Evolutionary conservation across 345 rosid genomes (phyloP).

Genomic region (Capsella bursapastoris): DNA sequence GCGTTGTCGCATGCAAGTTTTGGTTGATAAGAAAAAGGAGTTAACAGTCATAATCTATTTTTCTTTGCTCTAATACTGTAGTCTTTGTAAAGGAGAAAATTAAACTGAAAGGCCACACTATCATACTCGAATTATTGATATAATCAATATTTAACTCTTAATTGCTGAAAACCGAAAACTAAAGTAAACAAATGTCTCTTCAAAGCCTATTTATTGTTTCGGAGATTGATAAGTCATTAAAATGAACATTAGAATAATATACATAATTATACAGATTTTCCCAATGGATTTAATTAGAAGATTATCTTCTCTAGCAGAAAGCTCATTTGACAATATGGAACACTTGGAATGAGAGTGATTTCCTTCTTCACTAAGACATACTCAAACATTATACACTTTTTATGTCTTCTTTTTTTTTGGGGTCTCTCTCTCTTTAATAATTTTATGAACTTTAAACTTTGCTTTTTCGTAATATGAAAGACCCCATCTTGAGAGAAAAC

Average conservation of each 20-base stretch:
- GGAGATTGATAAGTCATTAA: neutral
- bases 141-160: neutral
- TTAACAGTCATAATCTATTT: slow-evolving; percentile 6
- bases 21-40: slow-evolving; percentile 16
- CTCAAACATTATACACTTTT: slow-evolving; percentile 41
- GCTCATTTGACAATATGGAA: slow-evolving; percentile 23
- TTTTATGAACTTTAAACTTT: slow-evolving; percentile 38
- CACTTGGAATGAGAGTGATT: slow-evolving; percentile 40
- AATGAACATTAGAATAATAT: neutral
- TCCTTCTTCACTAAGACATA: slow-evolving; percentile 49
- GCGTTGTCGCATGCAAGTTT: slow-evolving; percentile 9
- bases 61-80: neutral
- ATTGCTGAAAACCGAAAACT: neutral
- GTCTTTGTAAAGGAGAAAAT: neutral
- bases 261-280: slow-evolving; percentile 16
- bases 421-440: slow-evolving; percentile 38
- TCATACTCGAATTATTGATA: neutral
- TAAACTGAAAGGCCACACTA: slow-evolving; percentile 1
- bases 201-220: neutral
- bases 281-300: neutral
- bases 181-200: neutral
- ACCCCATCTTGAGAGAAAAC: slow-evolving; percentile 20
- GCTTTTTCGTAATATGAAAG: slow-evolving; percentile 27
- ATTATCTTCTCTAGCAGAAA: slow-evolving; percentile 24
- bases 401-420: neutral